Conservation (phyloP, 805 yeast species). For the Jamesozyma lodderae region DNA sequence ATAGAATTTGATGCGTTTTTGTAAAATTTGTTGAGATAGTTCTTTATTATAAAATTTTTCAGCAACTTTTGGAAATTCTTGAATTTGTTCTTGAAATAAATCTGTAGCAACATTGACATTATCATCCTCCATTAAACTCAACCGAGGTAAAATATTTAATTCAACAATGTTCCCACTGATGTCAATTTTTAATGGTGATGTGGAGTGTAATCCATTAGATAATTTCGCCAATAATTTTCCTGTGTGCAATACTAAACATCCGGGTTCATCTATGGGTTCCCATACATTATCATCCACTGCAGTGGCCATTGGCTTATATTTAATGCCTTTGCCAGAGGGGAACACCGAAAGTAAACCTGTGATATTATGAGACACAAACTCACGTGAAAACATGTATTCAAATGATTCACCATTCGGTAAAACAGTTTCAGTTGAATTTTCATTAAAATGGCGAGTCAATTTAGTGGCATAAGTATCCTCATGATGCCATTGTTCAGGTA, state of each 20-base stretch:
- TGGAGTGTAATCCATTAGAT: constrained; percentile 18
- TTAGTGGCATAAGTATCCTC: constrained; percentile 11
- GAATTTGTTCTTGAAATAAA: constrained; percentile 18
- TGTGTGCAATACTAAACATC: constrained; percentile 25
- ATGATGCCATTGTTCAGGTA: neutral
- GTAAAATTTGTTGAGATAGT: constrained; percentile 9
- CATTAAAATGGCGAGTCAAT: constrained; percentile 16
- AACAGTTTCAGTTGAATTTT: neutral
- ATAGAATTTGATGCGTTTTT: constrained; percentile 12
- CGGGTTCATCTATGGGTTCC: constrained; percentile 18
- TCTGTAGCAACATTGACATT: constrained; percentile 10
- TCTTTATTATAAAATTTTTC: constrained; percentile 17
- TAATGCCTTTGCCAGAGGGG: constrained; percentile 21
- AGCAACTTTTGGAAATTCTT: constrained; percentile 21
- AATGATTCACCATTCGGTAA: constrained; percentile 13
- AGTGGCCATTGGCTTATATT: constrained; percentile 18
- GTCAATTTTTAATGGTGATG: constrained; percentile 19
- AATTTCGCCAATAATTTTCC: constrained; percentile 16
- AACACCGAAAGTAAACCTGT: constrained; percentile 23
- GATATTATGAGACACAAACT: constrained; percentile 12
- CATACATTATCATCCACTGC: constrained; percentile 21
- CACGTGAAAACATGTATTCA: constrained; percentile 12
- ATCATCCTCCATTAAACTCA: neutral
- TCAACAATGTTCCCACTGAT: constrained; percentile 9
- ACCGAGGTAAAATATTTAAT: constrained; percentile 13